These are phyloP conservation scores for Sphagnurus paluster DNA, from an alignment of 1,284 basidiomycete species.

Conservation along the genomic window DNA sequence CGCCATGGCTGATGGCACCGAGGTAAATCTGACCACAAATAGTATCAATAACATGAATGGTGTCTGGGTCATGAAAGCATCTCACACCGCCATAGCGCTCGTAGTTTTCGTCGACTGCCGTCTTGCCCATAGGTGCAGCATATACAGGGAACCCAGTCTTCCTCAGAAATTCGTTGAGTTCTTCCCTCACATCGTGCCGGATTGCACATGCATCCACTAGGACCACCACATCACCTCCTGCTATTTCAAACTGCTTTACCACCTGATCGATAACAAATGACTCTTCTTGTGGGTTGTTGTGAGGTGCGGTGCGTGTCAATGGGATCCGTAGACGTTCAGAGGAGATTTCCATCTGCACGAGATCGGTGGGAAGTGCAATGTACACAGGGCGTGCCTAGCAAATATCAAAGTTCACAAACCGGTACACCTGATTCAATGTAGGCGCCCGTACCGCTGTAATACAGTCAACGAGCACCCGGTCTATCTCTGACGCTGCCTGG, in stretches of 20 bases:
- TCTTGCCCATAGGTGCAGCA: slow-evolving; percentile 89
- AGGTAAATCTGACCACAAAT: slow-evolving; percentile 67
- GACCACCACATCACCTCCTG: slow-evolving; percentile 68
- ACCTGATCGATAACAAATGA: slow-evolving; percentile 78
- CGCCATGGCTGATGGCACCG: slow-evolving; percentile 74
- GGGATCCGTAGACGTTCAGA: slow-evolving; percentile 64
- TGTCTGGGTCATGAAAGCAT: background rate
- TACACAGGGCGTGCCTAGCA: slow-evolving; percentile 83
- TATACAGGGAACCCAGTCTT: slow-evolving; percentile 79
- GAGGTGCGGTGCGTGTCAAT: slow-evolving; percentile 50
- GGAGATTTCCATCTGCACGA: slow-evolving; percentile 73
- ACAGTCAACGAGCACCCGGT: slow-evolving; percentile 76
- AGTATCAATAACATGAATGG: background rate
- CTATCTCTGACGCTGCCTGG: slow-evolving; percentile 72
- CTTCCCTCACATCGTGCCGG: slow-evolving; percentile 74
- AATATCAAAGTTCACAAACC: too few species aligned
- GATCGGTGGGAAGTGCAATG: slow-evolving; percentile 84
- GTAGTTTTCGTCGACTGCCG: slow-evolving; percentile 76
- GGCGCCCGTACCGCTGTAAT: slow-evolving; percentile 62
- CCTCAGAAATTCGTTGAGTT: slow-evolving; percentile 69
- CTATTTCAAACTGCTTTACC: slow-evolving; percentile 59
- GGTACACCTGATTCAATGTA: too few species aligned
- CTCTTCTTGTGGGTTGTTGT: slow-evolving; percentile 63
- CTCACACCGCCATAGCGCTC: slow-evolving; percentile 85
- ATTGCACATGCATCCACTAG: slow-evolving; percentile 89